These are phyloP conservation scores for Sclerotiophoma versabilis DNA, from an alignment of 2,329 filamentous ascomycete species.

Conservation along the genomic window DNA sequence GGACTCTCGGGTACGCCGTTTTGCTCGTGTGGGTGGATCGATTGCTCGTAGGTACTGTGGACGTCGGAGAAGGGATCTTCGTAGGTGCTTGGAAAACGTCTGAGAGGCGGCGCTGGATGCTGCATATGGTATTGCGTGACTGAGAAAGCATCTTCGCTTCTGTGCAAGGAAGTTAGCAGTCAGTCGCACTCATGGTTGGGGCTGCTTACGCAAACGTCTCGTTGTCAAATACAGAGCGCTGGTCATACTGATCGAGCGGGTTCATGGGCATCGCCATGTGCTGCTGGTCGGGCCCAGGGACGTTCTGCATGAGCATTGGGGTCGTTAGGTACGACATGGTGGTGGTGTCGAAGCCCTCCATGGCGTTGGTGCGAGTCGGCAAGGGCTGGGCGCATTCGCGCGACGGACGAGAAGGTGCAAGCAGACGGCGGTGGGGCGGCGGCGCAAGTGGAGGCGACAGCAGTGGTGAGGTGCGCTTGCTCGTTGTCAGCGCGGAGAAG, in stretches of 20 bases:
- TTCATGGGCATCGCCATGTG: conserved; percentile 53
- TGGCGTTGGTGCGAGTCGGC: conserved; percentile 33
- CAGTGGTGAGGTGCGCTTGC: conserved; percentile 15
- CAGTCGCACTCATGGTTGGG: not conserved
- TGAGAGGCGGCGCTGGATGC: conserved; percentile 52
- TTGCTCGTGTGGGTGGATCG: conserved; percentile 55
- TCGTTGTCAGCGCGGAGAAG: conserved; percentile 18
- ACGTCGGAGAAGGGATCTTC: conserved; percentile 61
- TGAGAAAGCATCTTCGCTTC: conserved; percentile 60
- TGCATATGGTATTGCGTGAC: conserved; percentile 50
- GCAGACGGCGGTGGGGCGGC: conserved; percentile 15
- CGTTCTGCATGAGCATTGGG: conserved; percentile 63
- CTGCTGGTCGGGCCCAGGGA: conserved; percentile 53
- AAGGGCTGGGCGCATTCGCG: conserved; percentile 40
- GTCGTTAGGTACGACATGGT: conserved; percentile 68
- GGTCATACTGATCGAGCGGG: conserved; percentile 63
- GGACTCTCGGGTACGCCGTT: conserved; percentile 57
- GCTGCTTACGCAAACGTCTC: conserved; percentile 64
- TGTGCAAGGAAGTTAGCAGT: conserved; percentile 44
- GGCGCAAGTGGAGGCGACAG: conserved; percentile 18
- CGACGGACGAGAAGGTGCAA: conserved; percentile 21
- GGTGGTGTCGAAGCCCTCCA: conserved; percentile 67
- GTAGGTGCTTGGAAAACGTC: conserved; percentile 59
- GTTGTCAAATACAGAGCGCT: conserved; percentile 66
- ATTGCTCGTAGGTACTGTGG: conserved; percentile 57